Percentiles rank a stretch among this genome's conserved stretches.
Evolutionary conservation across 805 yeast species (phyloP).

Genomic region (Candida orba): DNA sequence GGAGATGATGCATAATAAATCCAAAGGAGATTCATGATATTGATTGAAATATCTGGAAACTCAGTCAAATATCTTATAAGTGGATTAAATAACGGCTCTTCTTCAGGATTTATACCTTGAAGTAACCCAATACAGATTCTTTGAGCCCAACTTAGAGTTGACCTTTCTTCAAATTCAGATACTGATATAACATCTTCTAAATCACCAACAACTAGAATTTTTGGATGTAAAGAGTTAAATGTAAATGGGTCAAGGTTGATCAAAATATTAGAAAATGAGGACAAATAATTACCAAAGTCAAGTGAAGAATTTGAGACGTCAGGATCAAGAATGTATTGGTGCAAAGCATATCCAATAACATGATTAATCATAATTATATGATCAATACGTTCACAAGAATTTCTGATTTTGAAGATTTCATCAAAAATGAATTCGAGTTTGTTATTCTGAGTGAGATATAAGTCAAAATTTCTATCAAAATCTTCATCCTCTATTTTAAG

Average conservation of each 20-base stretch:
- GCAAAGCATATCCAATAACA: conserved; percentile 33
- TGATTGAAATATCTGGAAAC: conserved; percentile 19
- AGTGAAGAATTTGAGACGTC: conserved; percentile 7
- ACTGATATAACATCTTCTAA: not conserved
- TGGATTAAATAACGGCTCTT: conserved; percentile 1
- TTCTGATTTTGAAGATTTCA: conserved; percentile 18
- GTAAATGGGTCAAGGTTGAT: conserved; percentile 13
- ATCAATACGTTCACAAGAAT: conserved; percentile 10
- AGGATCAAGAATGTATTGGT: conserved; percentile 19
- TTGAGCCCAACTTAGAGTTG: conserved; percentile 12
- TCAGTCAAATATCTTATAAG: conserved; percentile 7
- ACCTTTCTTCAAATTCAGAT: not conserved
- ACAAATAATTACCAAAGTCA: conserved; percentile 13
- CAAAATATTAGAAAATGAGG: conserved; percentile 1
- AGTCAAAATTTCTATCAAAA: conserved; percentile 4
- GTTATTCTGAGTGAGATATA: conserved; percentile 16
- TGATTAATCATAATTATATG: conserved; percentile 29
- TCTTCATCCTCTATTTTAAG: conserved; percentile 4
- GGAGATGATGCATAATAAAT: conserved; percentile 20
- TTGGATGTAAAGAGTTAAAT: conserved; percentile 10
- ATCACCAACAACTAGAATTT: not conserved
- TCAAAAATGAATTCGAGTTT: conserved; percentile 25
- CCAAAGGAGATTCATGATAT: conserved; percentile 25
- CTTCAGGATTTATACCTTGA: not conserved
- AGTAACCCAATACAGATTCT: conserved; percentile 8